Evolutionary conservation across 78 protist genomes (phyloP), one percentile per base, ranked within the genome.

Genomic region (Dictyostelium brefeldianum): DNA sequence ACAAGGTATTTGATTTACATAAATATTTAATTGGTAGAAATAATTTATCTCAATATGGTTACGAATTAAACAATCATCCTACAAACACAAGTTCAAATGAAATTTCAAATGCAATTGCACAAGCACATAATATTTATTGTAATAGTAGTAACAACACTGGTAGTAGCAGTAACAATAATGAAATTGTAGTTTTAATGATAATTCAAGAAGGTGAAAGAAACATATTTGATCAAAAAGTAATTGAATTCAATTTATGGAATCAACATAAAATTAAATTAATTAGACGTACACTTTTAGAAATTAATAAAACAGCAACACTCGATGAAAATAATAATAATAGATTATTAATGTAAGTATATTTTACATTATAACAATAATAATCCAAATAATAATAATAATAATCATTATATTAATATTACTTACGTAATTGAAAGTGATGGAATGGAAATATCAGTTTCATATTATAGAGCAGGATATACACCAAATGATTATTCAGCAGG

Each of bases 381-480:
- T 78, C 6, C 5, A 51, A 27, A 56, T 46, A n/a, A 48, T 14
- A 20, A 73, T 48, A 22, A 5, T 50, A 22, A 5, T 46, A 36
- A 9, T n/a, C n/a, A n/a, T n/a, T n/a, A n/a, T n/a, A n/a, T n/a
- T n/a, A n/a, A n/a, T n/a, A n/a, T n/a, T n/a, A 7, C 25, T 10
- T 56, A n/a, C 0, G 54, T 71, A n/a, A 22, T 48, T 2, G 14
- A 22, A n/a, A 15, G n/a, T 48, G 94, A 94, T 69, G 97, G 91
- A 3, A 4, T 18, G 4, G 96, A 73, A 65, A 73, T 95, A 8
- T 31, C 91, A 20, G 96, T 98, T 9, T 91, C 91, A 25, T 98
- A 98, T 79, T 98, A 54, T 82, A 93, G 99, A 47, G 94, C 98
- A 7, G 99, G 98, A 4, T 98, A 98, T 81, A 75, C 96, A 18